Evolutionary conservation across 225 moss, liverwort and hornwort genomes (phyloP).

Genomic region (Asterella californica): DNA sequence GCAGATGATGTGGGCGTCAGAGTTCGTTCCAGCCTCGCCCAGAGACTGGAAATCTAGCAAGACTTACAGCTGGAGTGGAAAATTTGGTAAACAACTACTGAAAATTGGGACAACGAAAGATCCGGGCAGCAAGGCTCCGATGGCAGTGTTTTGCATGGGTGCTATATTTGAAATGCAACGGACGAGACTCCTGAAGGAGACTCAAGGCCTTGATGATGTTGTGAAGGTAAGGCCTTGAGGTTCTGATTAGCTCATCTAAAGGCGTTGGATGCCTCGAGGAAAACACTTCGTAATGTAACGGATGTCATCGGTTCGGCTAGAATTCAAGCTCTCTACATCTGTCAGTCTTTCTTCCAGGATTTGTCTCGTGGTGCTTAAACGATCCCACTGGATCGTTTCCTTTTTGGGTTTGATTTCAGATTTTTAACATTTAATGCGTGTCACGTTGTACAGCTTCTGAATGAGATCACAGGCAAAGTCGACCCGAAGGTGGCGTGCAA

Average conservation of each 20-base stretch:
- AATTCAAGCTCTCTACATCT: neutral
- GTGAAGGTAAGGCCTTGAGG: slow-evolving; percentile 51
- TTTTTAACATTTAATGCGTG: neutral
- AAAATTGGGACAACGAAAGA: slow-evolving; percentile 71
- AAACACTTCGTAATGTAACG: neutral
- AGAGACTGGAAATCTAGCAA: slow-evolving; percentile 48
- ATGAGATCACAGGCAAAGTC: slow-evolving; percentile 86
- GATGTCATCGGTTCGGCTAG: neutral
- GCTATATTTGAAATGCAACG: slow-evolving; percentile 93
- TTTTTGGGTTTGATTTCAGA: neutral
- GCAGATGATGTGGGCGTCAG: slow-evolving; percentile 99
- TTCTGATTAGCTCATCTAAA: neutral
- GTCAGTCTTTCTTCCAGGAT: neutral
- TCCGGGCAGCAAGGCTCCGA: slow-evolving; percentile 69
- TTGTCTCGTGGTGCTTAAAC: neutral
- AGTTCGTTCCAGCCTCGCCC: slow-evolving; percentile 55
- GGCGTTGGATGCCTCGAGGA: neutral
- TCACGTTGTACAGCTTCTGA: slow-evolving; percentile 57
- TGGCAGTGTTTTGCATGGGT: slow-evolving; percentile 80
- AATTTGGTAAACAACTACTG: slow-evolving; percentile 76
- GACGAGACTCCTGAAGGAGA: slow-evolving; percentile 69
- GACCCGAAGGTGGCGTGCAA: slow-evolving; percentile 89
- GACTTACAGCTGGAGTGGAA: slow-evolving; percentile 61
- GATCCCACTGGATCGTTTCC: neutral
- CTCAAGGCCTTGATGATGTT: slow-evolving; percentile 90